Base-by-base conservation (phyloP, 768 basidiomycete genomes). In the Botryobasidium botryosum region DNA sequence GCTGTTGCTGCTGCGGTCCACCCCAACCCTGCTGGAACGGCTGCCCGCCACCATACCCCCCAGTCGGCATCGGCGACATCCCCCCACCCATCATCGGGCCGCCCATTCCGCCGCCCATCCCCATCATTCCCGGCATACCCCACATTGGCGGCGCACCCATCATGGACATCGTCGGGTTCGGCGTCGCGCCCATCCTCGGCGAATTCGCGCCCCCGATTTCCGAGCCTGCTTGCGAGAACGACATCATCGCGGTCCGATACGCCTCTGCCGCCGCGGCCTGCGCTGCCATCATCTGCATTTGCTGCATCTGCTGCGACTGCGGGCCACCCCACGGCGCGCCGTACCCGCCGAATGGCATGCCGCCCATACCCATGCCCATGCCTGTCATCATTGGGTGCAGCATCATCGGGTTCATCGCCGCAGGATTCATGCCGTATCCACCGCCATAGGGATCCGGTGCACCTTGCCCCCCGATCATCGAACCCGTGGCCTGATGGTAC, bases 241-340 rank as follows among this genome's bases (percentile, higher is more conserved):
- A 33, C 46, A 58, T 54, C 55, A 58, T 56, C 28, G 57, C 54
- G 29, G 50, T 55, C 20, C 86, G 85, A 61, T 87, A 88, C 0
- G 86, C 85, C 53, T 84, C 79, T 28, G 79, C 67, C 1, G 70
- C 76, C 5, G 81, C 81, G 55, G 83, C 80, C 17, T 57, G 55
- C 13, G 86, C 84, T 4, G 82, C 84, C 55, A 81, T 79, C 74
- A 86, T 74, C 53, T 84, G 82, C 49, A 83, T 82, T 23, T 78
- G 79, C 27, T 51, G 54, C 75, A 74, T 27, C 58, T 64, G 49
- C 0, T 65, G 57, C 62, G 69, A 67, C 57, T 60, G 57, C 7
- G 43, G 45, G 32, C 36, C 39, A 6, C 47, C 47, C 51, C 55
- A 17, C 58, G 67, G 33, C 61, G 64, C 24, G n/a, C 33, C 28